Evolutionary conservation across 2,329 filamentous ascomycete species (phyloP).

Genomic region (Hypoxylon rubiginosum): DNA sequence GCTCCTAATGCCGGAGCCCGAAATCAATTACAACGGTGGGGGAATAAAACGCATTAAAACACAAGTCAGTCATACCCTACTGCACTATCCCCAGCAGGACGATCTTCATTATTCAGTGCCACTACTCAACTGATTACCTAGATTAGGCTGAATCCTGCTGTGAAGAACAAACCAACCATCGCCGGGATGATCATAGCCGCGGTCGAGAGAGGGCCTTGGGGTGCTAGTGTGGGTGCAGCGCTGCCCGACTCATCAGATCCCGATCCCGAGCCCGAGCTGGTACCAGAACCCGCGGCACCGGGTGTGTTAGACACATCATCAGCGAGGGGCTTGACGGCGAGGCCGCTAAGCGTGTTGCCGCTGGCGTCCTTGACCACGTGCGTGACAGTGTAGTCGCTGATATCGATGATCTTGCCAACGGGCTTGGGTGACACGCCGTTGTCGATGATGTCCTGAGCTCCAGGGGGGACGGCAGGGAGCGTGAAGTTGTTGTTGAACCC

Average conservation of each 20-base stretch:
- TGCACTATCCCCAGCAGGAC: conserved; percentile 26
- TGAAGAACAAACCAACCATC: conserved; percentile 32
- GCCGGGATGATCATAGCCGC: conserved; percentile 39
- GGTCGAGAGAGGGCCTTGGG: conserved; percentile 34
- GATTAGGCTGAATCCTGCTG: conserved; percentile 38
- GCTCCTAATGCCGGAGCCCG: conserved; percentile 19
- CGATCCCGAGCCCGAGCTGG: conserved; percentile 13
- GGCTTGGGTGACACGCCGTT: conserved; percentile 78
- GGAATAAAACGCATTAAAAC: conserved; percentile 40
- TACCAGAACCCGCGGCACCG: conserved; percentile 6
- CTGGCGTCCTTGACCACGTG: conserved; percentile 44
- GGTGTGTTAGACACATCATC: conserved; percentile 36
- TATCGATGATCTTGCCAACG: conserved; percentile 75
- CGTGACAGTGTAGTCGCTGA: conserved; percentile 68
- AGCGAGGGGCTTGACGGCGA: conserved; percentile 38
- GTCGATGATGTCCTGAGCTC: conserved; percentile 79
- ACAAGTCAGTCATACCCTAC: conserved; percentile 26
- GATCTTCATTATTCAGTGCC: conserved; percentile 40
- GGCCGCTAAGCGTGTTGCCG: conserved; percentile 23
- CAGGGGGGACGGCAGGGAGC: conserved; percentile 76
- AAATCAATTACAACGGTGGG: conserved; percentile 37
- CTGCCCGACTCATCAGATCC: conserved; percentile 3
- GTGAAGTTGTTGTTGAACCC: conserved; percentile 85
- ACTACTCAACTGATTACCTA: conserved; percentile 41
- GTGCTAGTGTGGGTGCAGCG: conserved; percentile 32